Evolutionary conservation across 192 early-diverging fungal genomes (phyloP).

Genomic region (Oehlia diaphana): DNA sequence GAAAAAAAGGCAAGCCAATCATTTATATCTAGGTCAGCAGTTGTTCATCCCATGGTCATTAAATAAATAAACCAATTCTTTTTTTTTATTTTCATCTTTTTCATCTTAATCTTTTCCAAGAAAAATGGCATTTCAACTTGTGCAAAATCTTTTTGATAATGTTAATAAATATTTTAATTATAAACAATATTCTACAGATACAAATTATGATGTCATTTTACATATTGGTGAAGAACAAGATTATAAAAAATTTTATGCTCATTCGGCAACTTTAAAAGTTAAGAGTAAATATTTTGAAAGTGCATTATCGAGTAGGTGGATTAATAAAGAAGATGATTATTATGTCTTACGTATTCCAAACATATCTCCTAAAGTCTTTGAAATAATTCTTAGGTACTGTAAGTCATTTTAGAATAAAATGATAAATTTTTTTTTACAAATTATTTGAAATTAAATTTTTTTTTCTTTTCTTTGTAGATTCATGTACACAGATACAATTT

Average conservation of each 20-base stretch:
- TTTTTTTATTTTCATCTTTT: no score
- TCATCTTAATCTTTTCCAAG: background rate
- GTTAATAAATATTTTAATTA: background rate
- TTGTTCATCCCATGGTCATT: no score
- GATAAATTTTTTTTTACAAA: no score
- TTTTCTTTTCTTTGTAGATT: background rate
- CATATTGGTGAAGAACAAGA: background rate
- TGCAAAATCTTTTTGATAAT: background rate
- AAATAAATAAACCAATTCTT: no score
- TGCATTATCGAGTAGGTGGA: background rate
- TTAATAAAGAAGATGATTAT: background rate
- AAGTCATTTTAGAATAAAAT: background rate
- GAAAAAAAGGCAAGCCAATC: background rate
- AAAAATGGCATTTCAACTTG: background rate
- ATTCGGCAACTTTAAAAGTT: background rate
- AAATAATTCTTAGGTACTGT: background rate
- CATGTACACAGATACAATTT: background rate
- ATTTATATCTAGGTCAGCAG: background rate
- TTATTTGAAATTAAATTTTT: background rate
- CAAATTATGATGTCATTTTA: conserved; percentile 4
- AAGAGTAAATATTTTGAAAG: background rate
- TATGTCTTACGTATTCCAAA: background rate
- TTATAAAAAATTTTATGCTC: background rate
- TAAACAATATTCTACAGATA: background rate
- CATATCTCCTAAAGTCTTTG: background rate